Evolutionary conservation across 768 basidiomycete species (phyloP).

Genomic region (Trametes cinnabarina): DNA sequence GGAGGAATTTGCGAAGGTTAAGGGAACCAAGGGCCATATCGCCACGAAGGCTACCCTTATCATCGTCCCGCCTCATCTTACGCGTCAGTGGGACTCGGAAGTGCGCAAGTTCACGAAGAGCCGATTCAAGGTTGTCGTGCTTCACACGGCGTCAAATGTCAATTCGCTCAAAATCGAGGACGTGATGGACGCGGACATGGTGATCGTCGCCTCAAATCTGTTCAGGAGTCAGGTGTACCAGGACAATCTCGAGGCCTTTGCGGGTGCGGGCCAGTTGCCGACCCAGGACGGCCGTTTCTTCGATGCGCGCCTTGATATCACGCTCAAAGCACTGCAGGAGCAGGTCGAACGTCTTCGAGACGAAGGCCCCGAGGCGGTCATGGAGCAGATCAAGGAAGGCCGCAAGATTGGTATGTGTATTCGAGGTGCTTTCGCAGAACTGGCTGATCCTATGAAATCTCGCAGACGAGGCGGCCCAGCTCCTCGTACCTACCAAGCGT

Average conservation of each 20-base stretch:
- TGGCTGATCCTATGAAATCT: slow-evolving; percentile 8
- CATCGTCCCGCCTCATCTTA: slow-evolving; percentile 88
- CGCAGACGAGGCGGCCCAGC: slow-evolving; percentile 53
- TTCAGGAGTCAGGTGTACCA: slow-evolving; percentile 77
- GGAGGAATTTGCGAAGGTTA: slow-evolving; percentile 55
- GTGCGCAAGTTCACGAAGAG: slow-evolving; percentile 73
- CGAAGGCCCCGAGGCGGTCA: slow-evolving; percentile 60
- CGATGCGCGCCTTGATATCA: slow-evolving; percentile 72
- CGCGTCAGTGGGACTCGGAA: slow-evolving; percentile 87
- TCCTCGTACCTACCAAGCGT: slow-evolving; percentile 55
- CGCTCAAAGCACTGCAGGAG: slow-evolving; percentile 51
- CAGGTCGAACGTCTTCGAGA: slow-evolving; percentile 71
- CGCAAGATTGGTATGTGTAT: slow-evolving; percentile 53
- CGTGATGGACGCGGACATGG: slow-evolving; percentile 78
- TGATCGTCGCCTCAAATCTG: slow-evolving; percentile 84
- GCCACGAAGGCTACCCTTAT: slow-evolving; percentile 77
- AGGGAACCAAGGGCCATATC: slow-evolving; percentile 59
- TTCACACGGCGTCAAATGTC: slow-evolving; percentile 67
- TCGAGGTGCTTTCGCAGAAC: no score
- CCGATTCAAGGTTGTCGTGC: slow-evolving; percentile 58
- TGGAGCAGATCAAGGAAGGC: slow-evolving; percentile 61
- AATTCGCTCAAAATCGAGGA: slow-evolving; percentile 72
- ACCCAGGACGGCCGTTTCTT: slow-evolving; percentile 86
- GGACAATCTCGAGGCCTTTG: slow-evolving; percentile 70
- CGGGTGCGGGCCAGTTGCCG: slow-evolving; percentile 67